Conservation (phyloP, 2,329 filamentous ascomycete genomes). For the Emergomyces orientalis region DNA sequence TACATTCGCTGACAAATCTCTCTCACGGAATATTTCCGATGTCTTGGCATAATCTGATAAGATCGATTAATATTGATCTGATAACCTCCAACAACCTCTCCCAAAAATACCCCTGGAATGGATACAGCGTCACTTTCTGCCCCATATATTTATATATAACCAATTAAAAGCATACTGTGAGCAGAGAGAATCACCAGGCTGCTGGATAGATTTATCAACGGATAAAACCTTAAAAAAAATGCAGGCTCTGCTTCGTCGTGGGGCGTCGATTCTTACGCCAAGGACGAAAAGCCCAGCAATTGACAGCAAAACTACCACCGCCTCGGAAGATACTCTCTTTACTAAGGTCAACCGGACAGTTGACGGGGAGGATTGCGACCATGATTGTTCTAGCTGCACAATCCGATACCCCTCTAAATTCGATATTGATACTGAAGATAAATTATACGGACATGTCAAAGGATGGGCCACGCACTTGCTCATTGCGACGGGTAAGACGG, state of each 20-base stretch:
- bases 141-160: neutral
- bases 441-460: constrained; percentile 75
- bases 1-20: neutral
- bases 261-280: constrained; percentile 27
- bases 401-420: constrained; percentile 68
- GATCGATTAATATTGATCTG: neutral
- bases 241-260: constrained; percentile 29
- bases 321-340: constrained; percentile 53
- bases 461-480: constrained; percentile 84
- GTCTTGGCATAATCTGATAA: constrained; percentile 2
- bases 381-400: constrained; percentile 75
- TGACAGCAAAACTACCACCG: constrained; percentile 30
- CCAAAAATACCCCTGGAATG: neutral
- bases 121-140: neutral
- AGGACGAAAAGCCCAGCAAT: constrained; percentile 18
- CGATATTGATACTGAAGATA: constrained; percentile 63
- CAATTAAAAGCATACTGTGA: neutral
- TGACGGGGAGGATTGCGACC: constrained; percentile 82
- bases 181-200: neutral
- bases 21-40: neutral
- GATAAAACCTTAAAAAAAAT: constrained; percentile 16
- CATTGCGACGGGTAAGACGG: constrained; percentile 88
- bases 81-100: neutral
- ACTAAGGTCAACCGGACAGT: constrained; percentile 60
- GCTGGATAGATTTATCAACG: neutral